Conservation (phyloP, 805 yeast species). For the Yarrowia yakushimensis region DNA sequence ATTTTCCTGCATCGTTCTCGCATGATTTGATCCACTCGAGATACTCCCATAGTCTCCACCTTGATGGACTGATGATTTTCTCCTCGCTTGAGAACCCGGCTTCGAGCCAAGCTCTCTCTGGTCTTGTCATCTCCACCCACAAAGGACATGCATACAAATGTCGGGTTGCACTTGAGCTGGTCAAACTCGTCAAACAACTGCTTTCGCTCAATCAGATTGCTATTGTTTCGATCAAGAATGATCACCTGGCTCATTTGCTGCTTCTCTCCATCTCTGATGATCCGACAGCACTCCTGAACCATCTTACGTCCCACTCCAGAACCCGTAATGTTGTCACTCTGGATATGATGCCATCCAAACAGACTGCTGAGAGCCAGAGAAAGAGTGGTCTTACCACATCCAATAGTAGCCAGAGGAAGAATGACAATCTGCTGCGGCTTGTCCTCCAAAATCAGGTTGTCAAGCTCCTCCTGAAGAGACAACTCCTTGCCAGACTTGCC, state of each 20-base stretch:
- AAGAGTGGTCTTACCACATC: conserved; percentile 92
- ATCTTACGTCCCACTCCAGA: conserved; percentile 25
- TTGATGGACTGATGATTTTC: conserved; percentile 86
- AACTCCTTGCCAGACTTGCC: conserved; percentile 61
- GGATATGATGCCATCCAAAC: conserved; percentile 70
- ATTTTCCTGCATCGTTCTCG: conserved; percentile 67
- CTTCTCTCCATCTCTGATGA: conserved; percentile 16
- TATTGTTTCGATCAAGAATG: conserved; percentile 81
- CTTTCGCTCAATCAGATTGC: conserved; percentile 62
- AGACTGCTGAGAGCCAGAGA: conserved; percentile 55
- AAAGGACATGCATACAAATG: conserved; percentile 68
- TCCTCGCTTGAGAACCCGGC: conserved; percentile 66
- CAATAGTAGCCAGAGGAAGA: conserved; percentile 84
- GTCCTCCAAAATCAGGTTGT: background rate
- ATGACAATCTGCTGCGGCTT: conserved; percentile 46
- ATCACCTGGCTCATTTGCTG: conserved; percentile 40
- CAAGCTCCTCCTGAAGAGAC: conserved; percentile 8
- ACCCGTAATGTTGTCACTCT: conserved; percentile 69
- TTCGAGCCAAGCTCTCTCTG: conserved; percentile 50
- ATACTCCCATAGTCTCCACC: conserved; percentile 45
- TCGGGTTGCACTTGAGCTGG: conserved; percentile 40
- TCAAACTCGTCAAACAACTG: conserved; percentile 57
- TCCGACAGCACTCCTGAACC: conserved; percentile 25
- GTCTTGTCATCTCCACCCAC: background rate
- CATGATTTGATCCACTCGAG: conserved; percentile 60